Evolutionary conservation across 1,284 basidiomycete genomes (phyloP).

Genomic region (Trichosporon sp.): DNA sequence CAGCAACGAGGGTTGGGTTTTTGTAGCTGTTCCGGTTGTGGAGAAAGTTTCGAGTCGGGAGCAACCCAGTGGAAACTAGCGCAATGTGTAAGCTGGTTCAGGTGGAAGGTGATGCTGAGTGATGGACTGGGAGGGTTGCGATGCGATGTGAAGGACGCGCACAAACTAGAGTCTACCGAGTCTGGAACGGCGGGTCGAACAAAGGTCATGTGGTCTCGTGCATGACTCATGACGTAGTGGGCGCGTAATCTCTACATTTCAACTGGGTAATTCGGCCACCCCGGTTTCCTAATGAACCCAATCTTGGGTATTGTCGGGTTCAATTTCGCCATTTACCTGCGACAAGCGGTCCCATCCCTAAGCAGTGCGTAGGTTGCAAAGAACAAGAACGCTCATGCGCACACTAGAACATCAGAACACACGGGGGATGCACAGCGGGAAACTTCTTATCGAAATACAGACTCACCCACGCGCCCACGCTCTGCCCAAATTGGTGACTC

Average conservation of each 20-base stretch:
- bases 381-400: neutral
- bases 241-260: conserved; percentile 8
- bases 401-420: no score
- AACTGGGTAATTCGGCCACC: neutral
- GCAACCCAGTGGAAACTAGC: neutral
- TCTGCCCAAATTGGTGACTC: no score
- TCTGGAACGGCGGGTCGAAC: neutral
- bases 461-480: no score
- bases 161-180: neutral
- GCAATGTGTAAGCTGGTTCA: neutral
- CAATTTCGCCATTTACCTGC: neutral
- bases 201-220: neutral
- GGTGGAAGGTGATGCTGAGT: neutral
- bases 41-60: no score
- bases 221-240: neutral
- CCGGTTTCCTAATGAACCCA: conserved; percentile 5
- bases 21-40: no score
- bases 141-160: conserved; percentile 6
- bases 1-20: no score
- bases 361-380: no score
- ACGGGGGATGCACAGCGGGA: no score
- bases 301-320: neutral
- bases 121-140: neutral
- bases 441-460: no score
- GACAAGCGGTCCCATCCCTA: neutral